phyloP scores from a whole-genome alignment of 331 rosid genomes.

The Quercus tomentella region DNA sequence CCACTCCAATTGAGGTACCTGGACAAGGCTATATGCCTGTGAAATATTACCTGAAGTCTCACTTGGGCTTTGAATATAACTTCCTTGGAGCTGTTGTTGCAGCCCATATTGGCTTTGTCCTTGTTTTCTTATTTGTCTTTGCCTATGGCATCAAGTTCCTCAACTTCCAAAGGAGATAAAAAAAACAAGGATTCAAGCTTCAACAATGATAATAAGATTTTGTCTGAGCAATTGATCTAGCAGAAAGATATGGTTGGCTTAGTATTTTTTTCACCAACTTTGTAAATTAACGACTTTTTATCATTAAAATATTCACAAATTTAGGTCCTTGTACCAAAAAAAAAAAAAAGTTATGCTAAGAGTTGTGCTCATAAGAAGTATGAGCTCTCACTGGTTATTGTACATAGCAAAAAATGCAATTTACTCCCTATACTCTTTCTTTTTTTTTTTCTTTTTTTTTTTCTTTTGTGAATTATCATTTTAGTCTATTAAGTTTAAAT shows the following conservation, averaged over 20 bases:
- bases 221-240: not conserved
- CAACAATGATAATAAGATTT: not conserved
- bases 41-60: conserved; percentile 25
- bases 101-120: conserved; percentile 40
- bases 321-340: no score
- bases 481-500: no score
- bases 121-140: conserved; percentile 43
- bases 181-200: not conserved
- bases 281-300: not conserved
- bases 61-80: conserved; percentile 38
- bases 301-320: not conserved
- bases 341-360: no score
- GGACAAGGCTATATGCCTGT: conserved; percentile 27
- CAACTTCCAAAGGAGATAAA: conserved; percentile 51
- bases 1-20: conserved; percentile 18
- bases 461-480: no score
- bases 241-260: not conserved
- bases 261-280: not conserved
- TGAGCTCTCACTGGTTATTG: no score
- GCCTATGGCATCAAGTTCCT: conserved; percentile 48
- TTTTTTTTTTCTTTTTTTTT: no score
- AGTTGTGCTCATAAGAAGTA: no score
- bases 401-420: no score
- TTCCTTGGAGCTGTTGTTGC: conserved; percentile 46
- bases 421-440: no score